Conservation (phyloP, 2,329 filamentous ascomycete genomes). For the Penicillium hordei region DNA sequence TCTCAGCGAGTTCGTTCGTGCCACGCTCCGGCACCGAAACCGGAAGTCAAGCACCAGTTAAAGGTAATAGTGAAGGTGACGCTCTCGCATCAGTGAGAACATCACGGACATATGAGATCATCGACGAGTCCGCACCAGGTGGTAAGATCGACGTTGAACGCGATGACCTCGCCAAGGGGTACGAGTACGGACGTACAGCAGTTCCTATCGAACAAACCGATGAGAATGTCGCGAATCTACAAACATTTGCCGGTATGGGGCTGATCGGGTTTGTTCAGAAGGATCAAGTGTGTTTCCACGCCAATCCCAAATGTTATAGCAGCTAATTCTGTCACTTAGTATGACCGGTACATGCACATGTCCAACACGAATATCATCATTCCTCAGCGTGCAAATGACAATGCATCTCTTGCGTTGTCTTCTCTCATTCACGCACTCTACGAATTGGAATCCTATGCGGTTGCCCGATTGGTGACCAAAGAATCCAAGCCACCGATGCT, state of each 20-base stretch:
- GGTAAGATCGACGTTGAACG: slow-evolving; percentile 79
- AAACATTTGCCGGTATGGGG: slow-evolving; percentile 71
- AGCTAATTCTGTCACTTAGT: slow-evolving; percentile 49
- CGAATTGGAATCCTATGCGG: slow-evolving; percentile 79
- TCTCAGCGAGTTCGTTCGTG: slow-evolving; percentile 76
- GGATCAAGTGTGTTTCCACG: slow-evolving; percentile 57
- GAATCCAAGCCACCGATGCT: slow-evolving; percentile 76
- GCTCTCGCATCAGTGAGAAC: slow-evolving; percentile 70
- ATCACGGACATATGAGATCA: slow-evolving; percentile 76
- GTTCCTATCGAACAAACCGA: slow-evolving; percentile 88
- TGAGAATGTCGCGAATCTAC: slow-evolving; percentile 81
- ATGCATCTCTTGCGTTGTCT: slow-evolving; percentile 79
- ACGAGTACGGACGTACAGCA: slow-evolving; percentile 87
- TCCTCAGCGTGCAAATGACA: slow-evolving; percentile 73
- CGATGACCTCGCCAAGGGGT: slow-evolving; percentile 87
- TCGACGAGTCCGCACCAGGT: slow-evolving; percentile 70
- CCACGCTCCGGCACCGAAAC: slow-evolving; percentile 47
- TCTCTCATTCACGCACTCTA: slow-evolving; percentile 85
- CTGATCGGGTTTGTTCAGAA: slow-evolving; percentile 82
- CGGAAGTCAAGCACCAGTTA: slow-evolving; percentile 29
- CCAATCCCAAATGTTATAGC: neutral
- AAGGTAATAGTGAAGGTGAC: slow-evolving; percentile 21
- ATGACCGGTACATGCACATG: slow-evolving; percentile 81
- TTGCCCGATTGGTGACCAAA: slow-evolving; percentile 82
- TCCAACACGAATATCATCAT: slow-evolving; percentile 77